Evolutionary conservation across 179 eudicot species (phyloP), one percentile per base, ranked within the genome.

Genomic region (Silene coronaria): DNA sequence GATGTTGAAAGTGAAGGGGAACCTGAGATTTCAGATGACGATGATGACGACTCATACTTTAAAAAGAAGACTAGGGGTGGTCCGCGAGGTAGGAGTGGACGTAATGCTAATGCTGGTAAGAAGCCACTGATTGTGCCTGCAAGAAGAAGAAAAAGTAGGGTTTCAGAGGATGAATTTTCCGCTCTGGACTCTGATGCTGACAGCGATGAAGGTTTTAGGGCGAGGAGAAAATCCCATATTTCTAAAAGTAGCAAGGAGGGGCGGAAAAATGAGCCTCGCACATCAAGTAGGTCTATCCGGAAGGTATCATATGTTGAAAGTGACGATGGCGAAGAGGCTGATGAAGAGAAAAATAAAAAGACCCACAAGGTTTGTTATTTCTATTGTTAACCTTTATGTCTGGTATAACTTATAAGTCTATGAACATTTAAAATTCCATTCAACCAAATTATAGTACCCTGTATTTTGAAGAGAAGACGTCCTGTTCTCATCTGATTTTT

Each of bases 281-380:
- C 96, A 46, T 95, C 99, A 32, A 87, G 82, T 65, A 87, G 99
- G 81, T 90, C 96, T 30, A 89, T 80, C 55, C 89, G 94, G 70
- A 93, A 89, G 88, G 88, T 96, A 4, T 93, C 98, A n/a, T 96
- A 96, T 87, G 97, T 77, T 72, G 99, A 96, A 82, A 93, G 98
- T 82, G 99, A 93, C 74, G 99, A 83, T 70, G 93, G 98, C 78
- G 98, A 93, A 82, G 99, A 92, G 73, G 45, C 83, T 78, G 99
- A 91, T 61, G 99, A 96, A 77, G 83, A 79, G 58, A 88, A 87
- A 80, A 85, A 82, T 78, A 89, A 82, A 71, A 93, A 90, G 87
- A 71, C 84, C 80, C 97, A 81, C 68, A 96, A 96, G 99, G 99
- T 92, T 67, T 71, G 61, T 64, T 55, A 16, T 55, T 65, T 77